Conservation (phyloP, 2,329 filamentous ascomycete genomes). For the Zalaria sp. region DNA sequence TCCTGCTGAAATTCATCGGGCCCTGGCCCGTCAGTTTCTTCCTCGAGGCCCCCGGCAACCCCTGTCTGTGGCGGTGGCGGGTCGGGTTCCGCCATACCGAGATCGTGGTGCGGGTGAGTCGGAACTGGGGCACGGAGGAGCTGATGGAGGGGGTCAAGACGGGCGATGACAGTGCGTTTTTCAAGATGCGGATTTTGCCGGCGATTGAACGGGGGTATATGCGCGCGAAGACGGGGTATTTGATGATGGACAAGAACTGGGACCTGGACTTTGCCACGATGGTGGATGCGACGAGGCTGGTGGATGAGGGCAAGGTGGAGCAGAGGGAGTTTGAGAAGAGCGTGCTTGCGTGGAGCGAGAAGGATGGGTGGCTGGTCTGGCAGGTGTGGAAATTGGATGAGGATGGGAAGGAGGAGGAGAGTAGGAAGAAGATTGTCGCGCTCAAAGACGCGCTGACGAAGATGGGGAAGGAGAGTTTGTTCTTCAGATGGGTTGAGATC, state of each 20-base stretch:
- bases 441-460: slow-evolving; percentile 64
- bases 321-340: slow-evolving; percentile 57
- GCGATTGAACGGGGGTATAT: slow-evolving; percentile 57
- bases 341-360: slow-evolving; percentile 54
- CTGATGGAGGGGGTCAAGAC: slow-evolving; percentile 38
- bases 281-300: slow-evolving; percentile 55
- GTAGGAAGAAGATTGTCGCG: slow-evolving; percentile 59
- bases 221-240: slow-evolving; percentile 69
- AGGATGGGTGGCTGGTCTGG: slow-evolving; percentile 50
- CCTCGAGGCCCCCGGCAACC: slow-evolving; percentile 47
- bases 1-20: slow-evolving; percentile 27
- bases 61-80: slow-evolving; percentile 56
- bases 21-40: slow-evolving; percentile 38
- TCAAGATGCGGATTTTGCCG: slow-evolving; percentile 48
- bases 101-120: slow-evolving; percentile 65
- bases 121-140: slow-evolving; percentile 53
- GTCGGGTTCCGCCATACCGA: slow-evolving; percentile 69
- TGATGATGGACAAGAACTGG: slow-evolving; percentile 75
- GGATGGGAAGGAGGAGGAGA: slow-evolving; percentile 40
- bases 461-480: slow-evolving; percentile 75
- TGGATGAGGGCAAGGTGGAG: slow-evolving; percentile 46
- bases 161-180: slow-evolving; percentile 38
- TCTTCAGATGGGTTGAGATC: slow-evolving; percentile 86
- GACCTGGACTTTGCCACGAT: slow-evolving; percentile 77
- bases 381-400: slow-evolving; percentile 17